phyloP scores from a whole-genome alignment of 2,329 filamentous ascomycete genomes.

The Aspergillus terreus region DNA sequence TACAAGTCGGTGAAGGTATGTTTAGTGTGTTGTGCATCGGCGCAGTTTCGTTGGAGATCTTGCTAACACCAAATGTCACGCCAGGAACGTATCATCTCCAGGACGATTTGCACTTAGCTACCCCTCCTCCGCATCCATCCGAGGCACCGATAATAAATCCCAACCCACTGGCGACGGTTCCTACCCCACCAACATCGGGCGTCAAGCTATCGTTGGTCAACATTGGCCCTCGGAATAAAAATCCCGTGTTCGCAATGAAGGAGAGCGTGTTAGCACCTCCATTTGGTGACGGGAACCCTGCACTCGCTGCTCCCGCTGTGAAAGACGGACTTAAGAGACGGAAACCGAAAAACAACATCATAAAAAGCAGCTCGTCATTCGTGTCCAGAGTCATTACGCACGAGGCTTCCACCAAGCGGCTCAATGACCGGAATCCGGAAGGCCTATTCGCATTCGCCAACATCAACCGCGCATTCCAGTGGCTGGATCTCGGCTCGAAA shows the following conservation, averaged over 20 bases:
- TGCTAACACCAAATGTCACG: conserved; percentile 21
- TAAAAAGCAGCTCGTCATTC: conserved; percentile 98
- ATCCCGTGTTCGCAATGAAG: conserved; percentile 45
- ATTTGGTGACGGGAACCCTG: conserved; percentile 82
- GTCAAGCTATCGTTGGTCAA: conserved; percentile 78
- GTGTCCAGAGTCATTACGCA: conserved; percentile 95
- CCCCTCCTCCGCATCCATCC: conserved; percentile 90
- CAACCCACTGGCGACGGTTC: conserved; percentile 83
- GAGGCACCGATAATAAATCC: conserved; percentile 83
- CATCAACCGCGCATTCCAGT: conserved; percentile 91
- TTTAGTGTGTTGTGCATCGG: not conserved
- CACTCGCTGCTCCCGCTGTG: conserved; percentile 61
- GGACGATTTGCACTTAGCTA: conserved; percentile 88
- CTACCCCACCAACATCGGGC: conserved; percentile 77
- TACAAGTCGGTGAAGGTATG: conserved; percentile 88
- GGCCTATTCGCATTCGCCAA: conserved; percentile 91
- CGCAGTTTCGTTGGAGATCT: not conserved
- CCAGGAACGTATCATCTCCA: conserved; percentile 83
- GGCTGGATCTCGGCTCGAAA: conserved; percentile 79
- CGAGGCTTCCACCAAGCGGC: conserved; percentile 71
- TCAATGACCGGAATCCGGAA: conserved; percentile 73
- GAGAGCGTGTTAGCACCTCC: conserved; percentile 52
- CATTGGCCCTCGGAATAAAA: conserved; percentile 58
- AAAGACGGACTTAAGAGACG: conserved; percentile 69
- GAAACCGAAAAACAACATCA: conserved; percentile 97